These are phyloP conservation scores for Saprolegnia diclina DNA, from an alignment of 352 stramenopile species.

Conservation along the genomic window DNA sequence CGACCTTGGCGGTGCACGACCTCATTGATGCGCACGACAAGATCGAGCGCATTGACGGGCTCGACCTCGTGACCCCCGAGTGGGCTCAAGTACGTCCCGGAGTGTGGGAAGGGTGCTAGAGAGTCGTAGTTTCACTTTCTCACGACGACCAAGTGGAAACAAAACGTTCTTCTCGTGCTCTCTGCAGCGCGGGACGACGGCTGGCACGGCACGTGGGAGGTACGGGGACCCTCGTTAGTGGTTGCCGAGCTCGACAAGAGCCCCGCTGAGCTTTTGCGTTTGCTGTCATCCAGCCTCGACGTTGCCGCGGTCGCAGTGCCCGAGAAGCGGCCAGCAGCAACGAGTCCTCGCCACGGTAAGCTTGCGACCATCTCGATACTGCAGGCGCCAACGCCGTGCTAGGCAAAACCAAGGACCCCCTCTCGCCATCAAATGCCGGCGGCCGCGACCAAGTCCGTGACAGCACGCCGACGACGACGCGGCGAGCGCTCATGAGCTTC, in stretches of 20 bases:
- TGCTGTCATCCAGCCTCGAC: neutral
- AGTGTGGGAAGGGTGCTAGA: neutral
- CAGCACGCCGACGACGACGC: conserved; percentile 18
- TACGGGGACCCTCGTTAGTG: neutral
- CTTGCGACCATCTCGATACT: neutral
- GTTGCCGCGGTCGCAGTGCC: neutral
- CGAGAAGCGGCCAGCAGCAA: conserved; percentile 5
- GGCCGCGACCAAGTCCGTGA: conserved; percentile 7
- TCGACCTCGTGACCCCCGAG: neutral
- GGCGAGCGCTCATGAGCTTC: conserved; percentile 25
- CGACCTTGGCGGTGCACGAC: neutral
- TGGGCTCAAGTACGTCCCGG: conserved; percentile 9
- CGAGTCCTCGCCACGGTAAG: conserved; percentile 21
- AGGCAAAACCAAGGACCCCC: conserved; percentile 11
- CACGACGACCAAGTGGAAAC: conserved; percentile 25
- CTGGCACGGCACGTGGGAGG: conserved; percentile 10
- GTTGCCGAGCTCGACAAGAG: conserved; percentile 8
- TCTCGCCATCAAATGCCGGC: neutral
- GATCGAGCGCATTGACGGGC: conserved; percentile 1
- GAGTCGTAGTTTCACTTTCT: conserved; percentile 16
- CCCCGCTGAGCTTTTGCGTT: neutral
- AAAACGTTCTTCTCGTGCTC: conserved; percentile 5
- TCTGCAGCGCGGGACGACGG: neutral
- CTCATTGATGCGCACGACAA: conserved; percentile 15
- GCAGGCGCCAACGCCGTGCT: neutral